phyloP scores from a whole-genome alignment of 352 stramenopile species.

The Pythium brassicae region DNA sequence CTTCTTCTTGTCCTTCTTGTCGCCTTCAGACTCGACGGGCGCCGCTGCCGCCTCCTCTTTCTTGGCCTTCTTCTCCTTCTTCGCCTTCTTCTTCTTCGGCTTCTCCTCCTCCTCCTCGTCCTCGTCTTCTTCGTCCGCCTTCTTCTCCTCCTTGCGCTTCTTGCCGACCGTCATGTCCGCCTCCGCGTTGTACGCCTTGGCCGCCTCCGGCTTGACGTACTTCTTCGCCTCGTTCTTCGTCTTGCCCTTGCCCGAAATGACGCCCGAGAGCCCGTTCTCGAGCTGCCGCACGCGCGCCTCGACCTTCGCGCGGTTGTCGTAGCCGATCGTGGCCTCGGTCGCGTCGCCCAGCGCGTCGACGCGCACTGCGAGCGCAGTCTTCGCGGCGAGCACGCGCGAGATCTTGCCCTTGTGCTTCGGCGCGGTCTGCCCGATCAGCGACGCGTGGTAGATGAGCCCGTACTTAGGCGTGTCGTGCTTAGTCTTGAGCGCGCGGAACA shows the following conservation, averaged over 20 bases:
- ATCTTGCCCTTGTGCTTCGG: slow-evolving; percentile 99
- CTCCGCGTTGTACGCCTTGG: slow-evolving; percentile 91
- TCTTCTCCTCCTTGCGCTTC: slow-evolving; percentile 74
- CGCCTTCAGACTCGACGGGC: slow-evolving; percentile 23
- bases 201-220: slow-evolving; percentile 81
- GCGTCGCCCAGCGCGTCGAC: slow-evolving; percentile 99
- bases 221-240: slow-evolving; percentile 89
- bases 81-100: slow-evolving; percentile 77
- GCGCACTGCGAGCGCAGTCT: slow-evolving; percentile 97
- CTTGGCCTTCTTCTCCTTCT: slow-evolving; percentile 81
- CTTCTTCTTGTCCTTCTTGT: slow-evolving; percentile 42
- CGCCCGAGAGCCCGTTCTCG: slow-evolving; percentile 90
- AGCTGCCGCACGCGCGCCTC: slow-evolving; percentile 97
- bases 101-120: slow-evolving; percentile 65
- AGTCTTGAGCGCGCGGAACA: slow-evolving; percentile 99
- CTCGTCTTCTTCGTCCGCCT: slow-evolving; percentile 52
- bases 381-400: slow-evolving; percentile 96
- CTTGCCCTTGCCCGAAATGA: slow-evolving; percentile 85
- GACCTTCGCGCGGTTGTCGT: slow-evolving; percentile 97
- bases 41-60: slow-evolving; percentile 43
- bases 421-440: slow-evolving; percentile 98
- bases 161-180: slow-evolving; percentile 95
- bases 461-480: slow-evolving; percentile 99
- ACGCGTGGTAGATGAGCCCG: slow-evolving; percentile 99
- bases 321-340: slow-evolving; percentile 94